Evolutionary conservation across 2,329 filamentous ascomycete species (phyloP).

Genomic region (Claviceps africana): DNA sequence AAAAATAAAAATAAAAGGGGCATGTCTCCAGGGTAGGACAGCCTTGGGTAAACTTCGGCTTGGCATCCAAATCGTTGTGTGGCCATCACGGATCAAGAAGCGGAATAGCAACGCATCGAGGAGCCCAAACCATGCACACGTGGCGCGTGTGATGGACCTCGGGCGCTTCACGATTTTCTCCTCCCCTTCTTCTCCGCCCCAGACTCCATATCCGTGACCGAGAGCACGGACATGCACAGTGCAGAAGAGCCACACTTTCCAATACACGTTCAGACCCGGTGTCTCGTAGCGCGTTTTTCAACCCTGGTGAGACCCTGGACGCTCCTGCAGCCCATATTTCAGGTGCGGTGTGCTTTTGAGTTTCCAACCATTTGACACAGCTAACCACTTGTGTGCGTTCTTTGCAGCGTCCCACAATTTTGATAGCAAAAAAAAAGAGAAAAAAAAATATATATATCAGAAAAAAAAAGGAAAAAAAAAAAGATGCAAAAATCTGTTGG

Average conservation of each 20-base stretch:
- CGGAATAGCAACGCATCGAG: background rate
- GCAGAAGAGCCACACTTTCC: background rate
- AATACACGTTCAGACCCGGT: background rate
- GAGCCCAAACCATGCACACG: background rate
- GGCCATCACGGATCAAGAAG: no score
- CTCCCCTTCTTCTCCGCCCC: background rate
- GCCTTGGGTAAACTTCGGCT: no score
- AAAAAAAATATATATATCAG: no score
- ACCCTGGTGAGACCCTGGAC: constrained; percentile 1
- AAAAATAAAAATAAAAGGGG: no score
- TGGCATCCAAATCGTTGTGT: no score
- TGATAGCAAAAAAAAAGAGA: no score
- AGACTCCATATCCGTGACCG: background rate
- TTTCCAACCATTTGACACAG: background rate
- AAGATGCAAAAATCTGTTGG: background rate
- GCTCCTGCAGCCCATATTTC: constrained; percentile 3
- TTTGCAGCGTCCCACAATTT: constrained; percentile 2
- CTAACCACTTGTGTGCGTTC: background rate
- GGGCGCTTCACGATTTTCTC: background rate
- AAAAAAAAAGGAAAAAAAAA: no score
- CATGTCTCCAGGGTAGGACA: background rate
- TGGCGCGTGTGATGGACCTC: background rate
- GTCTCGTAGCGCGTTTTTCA: background rate
- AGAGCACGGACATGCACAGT: background rate
- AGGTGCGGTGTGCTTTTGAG: background rate